Evolutionary conservation across 2,329 filamentous ascomycete species (phyloP).

Genomic region (Fusarium sp.): DNA sequence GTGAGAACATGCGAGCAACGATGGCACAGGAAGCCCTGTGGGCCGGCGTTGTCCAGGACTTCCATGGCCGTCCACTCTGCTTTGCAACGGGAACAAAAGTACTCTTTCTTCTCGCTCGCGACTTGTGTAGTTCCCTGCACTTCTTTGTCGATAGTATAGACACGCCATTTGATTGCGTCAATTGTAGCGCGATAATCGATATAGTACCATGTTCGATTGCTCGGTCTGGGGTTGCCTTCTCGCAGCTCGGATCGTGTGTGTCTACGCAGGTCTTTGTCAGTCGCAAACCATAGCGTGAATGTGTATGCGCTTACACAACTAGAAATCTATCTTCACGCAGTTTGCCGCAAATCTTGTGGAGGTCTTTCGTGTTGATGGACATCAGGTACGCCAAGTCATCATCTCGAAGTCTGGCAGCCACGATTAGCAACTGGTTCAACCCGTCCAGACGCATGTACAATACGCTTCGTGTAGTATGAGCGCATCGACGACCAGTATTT

Average conservation of each 20-base stretch:
- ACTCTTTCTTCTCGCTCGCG: conserved; percentile 90
- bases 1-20: conserved; percentile 76
- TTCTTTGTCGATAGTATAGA: conserved; percentile 87
- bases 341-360: conserved; percentile 88
- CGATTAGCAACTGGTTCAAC: conserved; percentile 68
- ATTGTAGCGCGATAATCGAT: conserved; percentile 95
- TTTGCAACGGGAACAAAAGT: conserved; percentile 83
- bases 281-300: conserved; percentile 1
- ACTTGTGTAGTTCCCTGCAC: conserved; percentile 87
- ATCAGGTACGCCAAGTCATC: conserved; percentile 89
- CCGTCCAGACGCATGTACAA: conserved; percentile 52
- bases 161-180: conserved; percentile 95
- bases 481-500: conserved; percentile 87
- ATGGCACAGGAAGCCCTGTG: conserved; percentile 83
- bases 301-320: conserved; percentile 70
- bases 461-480: conserved; percentile 85
- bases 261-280: conserved; percentile 67
- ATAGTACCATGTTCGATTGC: conserved; percentile 94
- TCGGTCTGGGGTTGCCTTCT: conserved; percentile 83
- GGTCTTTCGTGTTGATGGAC: conserved; percentile 89
- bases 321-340: conserved; percentile 89
- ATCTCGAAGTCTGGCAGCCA: conserved; percentile 77
- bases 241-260: conserved; percentile 76
- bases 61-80: conserved; percentile 92
- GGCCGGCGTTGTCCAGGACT: conserved; percentile 80